Evolutionary conservation across 2,329 filamentous ascomycete species (phyloP).

Genomic region (Cladosporium sp.): DNA sequence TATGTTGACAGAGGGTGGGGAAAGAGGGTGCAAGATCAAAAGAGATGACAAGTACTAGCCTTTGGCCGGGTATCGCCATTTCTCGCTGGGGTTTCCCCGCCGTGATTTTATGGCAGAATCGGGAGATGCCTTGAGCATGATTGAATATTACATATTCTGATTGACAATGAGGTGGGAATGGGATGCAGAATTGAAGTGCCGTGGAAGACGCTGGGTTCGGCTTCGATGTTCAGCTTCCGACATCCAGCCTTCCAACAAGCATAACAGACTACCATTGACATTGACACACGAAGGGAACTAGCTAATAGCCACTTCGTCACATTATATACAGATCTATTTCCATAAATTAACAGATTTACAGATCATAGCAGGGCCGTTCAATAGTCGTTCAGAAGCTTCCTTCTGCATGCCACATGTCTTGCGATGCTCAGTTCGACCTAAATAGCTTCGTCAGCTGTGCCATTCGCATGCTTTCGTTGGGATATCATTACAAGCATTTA

Average conservation of each 20-base stretch:
- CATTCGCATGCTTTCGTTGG: constrained; percentile 4
- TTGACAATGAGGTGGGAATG: neutral
- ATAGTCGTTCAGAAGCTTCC: neutral
- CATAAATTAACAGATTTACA: neutral
- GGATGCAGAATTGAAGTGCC: no score
- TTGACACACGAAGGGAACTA: no score
- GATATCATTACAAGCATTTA: constrained; percentile 13
- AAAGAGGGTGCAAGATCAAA: neutral
- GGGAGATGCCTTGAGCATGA: neutral
- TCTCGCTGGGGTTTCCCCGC: neutral
- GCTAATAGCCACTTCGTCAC: neutral
- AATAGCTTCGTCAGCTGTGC: neutral
- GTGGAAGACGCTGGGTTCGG: no score
- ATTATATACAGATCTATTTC: constrained; percentile 1
- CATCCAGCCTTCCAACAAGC: no score
- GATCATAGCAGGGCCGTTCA: neutral
- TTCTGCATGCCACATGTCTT: neutral
- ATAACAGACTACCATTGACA: neutral
- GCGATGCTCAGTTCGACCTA: neutral
- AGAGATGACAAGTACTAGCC: neutral
- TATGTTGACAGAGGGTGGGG: neutral
- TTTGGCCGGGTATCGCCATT: neutral
- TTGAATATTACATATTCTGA: neutral
- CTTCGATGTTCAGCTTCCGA: no score
- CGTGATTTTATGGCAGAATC: neutral